Evolutionary conservation across 306 rosid species (phyloP), one percentile per base, ranked within the genome.

Genomic region (Ziziphus jujuba): DNA sequence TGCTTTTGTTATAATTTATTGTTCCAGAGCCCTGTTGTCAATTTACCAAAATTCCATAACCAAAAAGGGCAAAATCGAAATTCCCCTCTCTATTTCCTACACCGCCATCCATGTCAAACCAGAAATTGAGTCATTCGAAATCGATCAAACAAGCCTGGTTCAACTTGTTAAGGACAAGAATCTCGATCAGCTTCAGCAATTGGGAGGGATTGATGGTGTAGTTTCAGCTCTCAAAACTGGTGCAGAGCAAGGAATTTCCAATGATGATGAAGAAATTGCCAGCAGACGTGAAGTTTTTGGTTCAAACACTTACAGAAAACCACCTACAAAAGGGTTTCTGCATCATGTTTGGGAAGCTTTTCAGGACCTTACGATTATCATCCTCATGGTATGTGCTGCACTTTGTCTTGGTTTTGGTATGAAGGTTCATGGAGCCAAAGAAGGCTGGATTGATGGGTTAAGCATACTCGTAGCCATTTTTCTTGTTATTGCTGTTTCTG

Each of bases 1-100:
- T 1, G 87, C 90, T 8, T 80, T 82, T 50, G 13, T 79, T 15
- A 59, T 38, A 24, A 69, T 85, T 44, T 85, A 85, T 58, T 87
- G 86, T 49, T 87, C 89, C 17, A 59, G 84, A 59, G 85, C 87
- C 13, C 12, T 84, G 6, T 20, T 59, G 50, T 78, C 64, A 36
- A 55, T 66, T 14, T 40, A n/a, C 59, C 51, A 43, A 36, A 17
- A 25, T 5, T 21, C 43, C 23, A 34, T 5, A 0, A 20, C 17
- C 63, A 67, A 69, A 48, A 20, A 0, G 0, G 16, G 5, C 23
- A 15, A 2, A 0, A 6, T 3, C 8, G 17, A 47, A 6, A 9
- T 47, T 17, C 51, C 51, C 0, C 0, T 3, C 22, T 7, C 55
- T 2, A 1, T 22, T 50, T 2, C 55, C 9, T 50, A 50, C 55